Evolutionary conservation across 192 early-diverging fungal genomes (phyloP).

Genomic region (Podila minutissima): DNA sequence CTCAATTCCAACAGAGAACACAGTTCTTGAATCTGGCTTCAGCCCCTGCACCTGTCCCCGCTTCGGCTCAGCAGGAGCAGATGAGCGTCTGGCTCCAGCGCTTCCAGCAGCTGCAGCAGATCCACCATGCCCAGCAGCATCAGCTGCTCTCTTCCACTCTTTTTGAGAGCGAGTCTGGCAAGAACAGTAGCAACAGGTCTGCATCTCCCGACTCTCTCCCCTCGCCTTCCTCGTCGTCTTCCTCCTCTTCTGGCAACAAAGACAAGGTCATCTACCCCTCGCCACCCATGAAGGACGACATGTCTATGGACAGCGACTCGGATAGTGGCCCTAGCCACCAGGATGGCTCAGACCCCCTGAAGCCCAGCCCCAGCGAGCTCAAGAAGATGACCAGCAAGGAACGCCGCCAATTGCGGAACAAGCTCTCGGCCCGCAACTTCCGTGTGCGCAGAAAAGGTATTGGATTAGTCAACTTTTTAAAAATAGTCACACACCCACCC

Average conservation of each 20-base stretch:
- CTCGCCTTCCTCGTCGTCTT: constrained; percentile 2
- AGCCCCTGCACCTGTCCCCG: constrained; percentile 7
- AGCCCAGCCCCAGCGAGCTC: constrained; percentile 59
- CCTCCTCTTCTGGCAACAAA: constrained; percentile 14
- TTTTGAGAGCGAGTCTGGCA: not conserved
- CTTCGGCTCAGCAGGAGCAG: constrained; percentile 1
- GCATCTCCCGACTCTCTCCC: constrained; percentile 6
- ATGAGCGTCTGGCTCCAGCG: constrained; percentile 41
- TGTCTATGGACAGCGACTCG: constrained; percentile 44
- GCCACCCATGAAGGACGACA: constrained; percentile 46
- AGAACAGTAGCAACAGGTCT: constrained; percentile 7
- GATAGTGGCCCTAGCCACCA: constrained; percentile 11
- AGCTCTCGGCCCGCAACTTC: constrained; percentile 88
- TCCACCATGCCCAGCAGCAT: constrained; percentile 32
- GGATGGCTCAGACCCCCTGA: constrained; percentile 22
- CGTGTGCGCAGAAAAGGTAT: constrained; percentile 83
- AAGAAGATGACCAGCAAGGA: constrained; percentile 78
- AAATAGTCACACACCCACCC: too few species aligned
- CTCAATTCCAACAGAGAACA: not conserved
- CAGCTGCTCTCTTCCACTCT: constrained; percentile 28
- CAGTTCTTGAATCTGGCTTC: constrained; percentile 14
- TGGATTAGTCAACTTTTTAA: too few species aligned
- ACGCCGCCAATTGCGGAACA: constrained; percentile 86
- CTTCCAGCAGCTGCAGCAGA: constrained; percentile 41
- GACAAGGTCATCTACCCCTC: constrained; percentile 35